phyloP scores from a whole-genome alignment of 2,329 filamentous ascomycete species.

The Hypocreales sp. region DNA sequence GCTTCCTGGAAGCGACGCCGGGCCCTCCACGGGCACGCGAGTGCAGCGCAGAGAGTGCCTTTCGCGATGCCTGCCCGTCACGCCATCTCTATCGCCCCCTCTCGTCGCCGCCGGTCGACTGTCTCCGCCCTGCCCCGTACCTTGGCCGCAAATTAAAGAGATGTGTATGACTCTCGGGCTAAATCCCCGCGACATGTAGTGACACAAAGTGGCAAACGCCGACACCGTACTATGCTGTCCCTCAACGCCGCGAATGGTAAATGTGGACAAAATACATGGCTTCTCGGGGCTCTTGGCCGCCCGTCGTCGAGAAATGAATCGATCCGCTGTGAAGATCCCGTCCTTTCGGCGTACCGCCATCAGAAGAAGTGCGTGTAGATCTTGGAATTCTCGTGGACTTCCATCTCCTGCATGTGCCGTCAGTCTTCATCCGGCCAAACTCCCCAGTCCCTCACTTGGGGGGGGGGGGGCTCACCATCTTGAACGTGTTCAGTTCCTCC shows the following conservation, averaged over 20 bases:
- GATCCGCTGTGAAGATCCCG: slow-evolving; percentile 10
- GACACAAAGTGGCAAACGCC: slow-evolving; percentile 30
- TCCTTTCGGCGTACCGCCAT: slow-evolving; percentile 24
- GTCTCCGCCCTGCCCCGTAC: not conserved
- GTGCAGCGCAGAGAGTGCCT: too few species aligned
- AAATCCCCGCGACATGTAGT: slow-evolving; percentile 19
- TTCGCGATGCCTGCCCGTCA: too few species aligned
- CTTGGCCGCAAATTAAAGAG: slow-evolving; percentile 16
- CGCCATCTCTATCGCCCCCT: too few species aligned
- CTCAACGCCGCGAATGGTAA: slow-evolving; percentile 35
- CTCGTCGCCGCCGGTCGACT: too few species aligned
- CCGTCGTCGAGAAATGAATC: slow-evolving; percentile 12
- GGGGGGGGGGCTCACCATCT: slow-evolving; percentile 58
- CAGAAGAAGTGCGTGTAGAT: slow-evolving; percentile 99
- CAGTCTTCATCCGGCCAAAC: slow-evolving; percentile 18
- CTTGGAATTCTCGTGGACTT: slow-evolving; percentile 97
- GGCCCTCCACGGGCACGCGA: too few species aligned
- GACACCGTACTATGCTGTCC: slow-evolving; percentile 45
- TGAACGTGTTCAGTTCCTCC: slow-evolving; percentile 97
- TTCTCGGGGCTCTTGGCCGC: slow-evolving; percentile 8
- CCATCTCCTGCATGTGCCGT: slow-evolving; percentile 67
- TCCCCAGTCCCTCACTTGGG: too few species aligned
- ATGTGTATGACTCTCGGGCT: slow-evolving; percentile 20
- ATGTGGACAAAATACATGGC: slow-evolving; percentile 36
- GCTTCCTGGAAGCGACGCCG: too few species aligned